Base-by-base conservation (phyloP, 805 yeast species). In the Helenozyma rhizophorensis region DNA sequence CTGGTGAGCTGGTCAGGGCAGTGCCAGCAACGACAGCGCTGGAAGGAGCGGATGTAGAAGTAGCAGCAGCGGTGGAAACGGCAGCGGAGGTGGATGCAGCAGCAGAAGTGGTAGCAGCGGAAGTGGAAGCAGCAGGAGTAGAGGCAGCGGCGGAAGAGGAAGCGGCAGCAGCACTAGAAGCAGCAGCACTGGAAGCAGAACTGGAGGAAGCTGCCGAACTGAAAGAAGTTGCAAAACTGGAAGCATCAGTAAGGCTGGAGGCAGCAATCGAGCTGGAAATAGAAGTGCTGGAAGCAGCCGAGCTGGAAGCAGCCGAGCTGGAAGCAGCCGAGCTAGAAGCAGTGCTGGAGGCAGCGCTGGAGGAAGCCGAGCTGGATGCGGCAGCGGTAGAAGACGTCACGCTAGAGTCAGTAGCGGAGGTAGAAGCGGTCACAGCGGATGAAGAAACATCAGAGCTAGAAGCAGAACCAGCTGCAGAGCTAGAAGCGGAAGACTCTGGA, bases 381-480 rank as follows among this genome's bases (percentile, higher is more conserved):
- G 13, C 21, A 9, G 21, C 12, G 11, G 25, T 4, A n/a, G 21
- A 11, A 12, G 28, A 25, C 14, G 13, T 13, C 4, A 30, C 21
- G 23, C 15, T 27, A 11, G 23, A 6, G 22, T 30, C 16, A 12
- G 37, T 18, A 9, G 25, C 25, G 3, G 18, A 12, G 2, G 28
- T 2, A 12, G 36, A 12, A 9, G 16, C 24, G 13, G 25, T 12
- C 3, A 14, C 17, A 2, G 28, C 2, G n/a, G 36, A 12, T 13
- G 25, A 10, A 14, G 31, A 13, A 21, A 29, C 10, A 6, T 9
- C 30, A 30, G 27, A 17, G n/a, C n/a, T 23, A 3, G 34, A 19
- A 27, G 27, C n/a, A 13, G 40, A 19, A 14, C 36, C 13, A 35
- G 36, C 16, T 14, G 36, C 22, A 26, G 39, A 21, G 19, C 34